Base-by-base conservation (phyloP, 257 asterid genomes). In the Scutellaria baicalensis region DNA sequence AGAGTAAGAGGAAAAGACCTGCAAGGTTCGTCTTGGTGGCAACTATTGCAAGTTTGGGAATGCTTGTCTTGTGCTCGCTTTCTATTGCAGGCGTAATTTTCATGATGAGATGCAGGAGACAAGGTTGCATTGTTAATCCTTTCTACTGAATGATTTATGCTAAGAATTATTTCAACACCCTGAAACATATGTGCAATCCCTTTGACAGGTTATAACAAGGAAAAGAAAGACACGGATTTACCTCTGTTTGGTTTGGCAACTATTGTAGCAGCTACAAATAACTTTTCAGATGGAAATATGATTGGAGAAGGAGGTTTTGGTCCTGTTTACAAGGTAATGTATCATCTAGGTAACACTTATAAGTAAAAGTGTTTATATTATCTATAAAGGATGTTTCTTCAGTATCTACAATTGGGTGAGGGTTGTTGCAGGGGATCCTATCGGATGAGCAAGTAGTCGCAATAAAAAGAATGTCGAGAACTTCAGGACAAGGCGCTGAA, bases 271-370 rank as follows among this genome's bases (percentile, higher is more conserved):
- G 84, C 84, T 66, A 84, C 89, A 14, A 43, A 75, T 48, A 66
- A 66, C 40, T 84, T 84, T 42, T 77, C 86, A 11, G 43, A 13
- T 8, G 33, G 58, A 51, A 75, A 77, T 8, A 36, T 75, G 76
- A 75, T 81, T 8, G 89, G 89, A n/a, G 73, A 84, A 77, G 86
- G 86, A 8, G 86, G 86, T 44, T 84, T 84, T 17, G 86, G 86
- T 35, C 75, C 82, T 14, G 86, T 81, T 65, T 84, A 81, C 77
- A 79, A 75, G 77, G 81, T 77, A 59, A 63, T 23, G 5, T 45
- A 48, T 48, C 68, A n/a, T 23, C 33, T 43, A 6, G 9, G 13
- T n/a, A 1, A 16, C 14, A 65, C 17, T 14, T 12, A 47, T 21
- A 16, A 0, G 18, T 27, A 38, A 23, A 14, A 8, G 48, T 8